phyloP scores from a whole-genome alignment of 2,329 filamentous ascomycete genomes.

The Neonectria neomacrospora region DNA sequence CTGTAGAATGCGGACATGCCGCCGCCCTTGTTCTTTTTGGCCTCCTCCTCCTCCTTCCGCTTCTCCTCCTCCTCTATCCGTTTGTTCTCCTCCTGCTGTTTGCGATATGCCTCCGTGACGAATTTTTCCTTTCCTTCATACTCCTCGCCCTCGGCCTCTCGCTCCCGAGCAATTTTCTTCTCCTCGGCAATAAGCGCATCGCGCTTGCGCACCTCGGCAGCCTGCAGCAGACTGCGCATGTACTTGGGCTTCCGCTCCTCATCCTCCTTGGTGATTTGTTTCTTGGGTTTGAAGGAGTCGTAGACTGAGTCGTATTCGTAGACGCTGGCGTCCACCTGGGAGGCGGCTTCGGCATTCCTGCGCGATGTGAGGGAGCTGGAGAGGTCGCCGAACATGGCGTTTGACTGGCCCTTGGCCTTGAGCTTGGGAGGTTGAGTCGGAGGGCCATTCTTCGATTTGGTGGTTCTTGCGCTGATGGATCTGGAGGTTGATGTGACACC shows the following conservation, averaged over 20 bases:
- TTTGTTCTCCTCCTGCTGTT: slow-evolving; percentile 80
- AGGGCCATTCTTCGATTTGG: slow-evolving; percentile 48
- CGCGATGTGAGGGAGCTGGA: slow-evolving; percentile 72
- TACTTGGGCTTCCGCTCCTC: slow-evolving; percentile 78
- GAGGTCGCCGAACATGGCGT: slow-evolving; percentile 70
- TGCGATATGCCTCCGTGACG: slow-evolving; percentile 84
- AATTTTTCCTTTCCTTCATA: slow-evolving; percentile 88
- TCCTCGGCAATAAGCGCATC: slow-evolving; percentile 83
- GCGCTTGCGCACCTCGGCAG: slow-evolving; percentile 80
- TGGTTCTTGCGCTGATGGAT: slow-evolving; percentile 44
- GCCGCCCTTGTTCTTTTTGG: slow-evolving; percentile 69
- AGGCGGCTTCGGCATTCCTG: slow-evolving; percentile 72
- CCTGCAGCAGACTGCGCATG: slow-evolving; percentile 78
- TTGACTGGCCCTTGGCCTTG: slow-evolving; percentile 54
- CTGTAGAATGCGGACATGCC: slow-evolving; percentile 85
- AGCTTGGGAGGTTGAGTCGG: slow-evolving; percentile 56
- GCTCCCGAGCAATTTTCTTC: slow-evolving; percentile 80
- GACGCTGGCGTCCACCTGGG: slow-evolving; percentile 76
- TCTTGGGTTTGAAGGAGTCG: slow-evolving; percentile 77
- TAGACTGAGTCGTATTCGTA: slow-evolving; percentile 90
- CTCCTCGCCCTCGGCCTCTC: slow-evolving; percentile 83
- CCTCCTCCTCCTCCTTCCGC: slow-evolving; percentile 70
- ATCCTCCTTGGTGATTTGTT: slow-evolving; percentile 64
- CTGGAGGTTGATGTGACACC: slow-evolving; percentile 39
- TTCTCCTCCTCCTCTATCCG: slow-evolving; percentile 78